Percentiles rank a stretch among this genome's conserved stretches.
Conservation (phyloP, 345 rosid species). For the Rhodomyrtus tomentosa region DNA sequence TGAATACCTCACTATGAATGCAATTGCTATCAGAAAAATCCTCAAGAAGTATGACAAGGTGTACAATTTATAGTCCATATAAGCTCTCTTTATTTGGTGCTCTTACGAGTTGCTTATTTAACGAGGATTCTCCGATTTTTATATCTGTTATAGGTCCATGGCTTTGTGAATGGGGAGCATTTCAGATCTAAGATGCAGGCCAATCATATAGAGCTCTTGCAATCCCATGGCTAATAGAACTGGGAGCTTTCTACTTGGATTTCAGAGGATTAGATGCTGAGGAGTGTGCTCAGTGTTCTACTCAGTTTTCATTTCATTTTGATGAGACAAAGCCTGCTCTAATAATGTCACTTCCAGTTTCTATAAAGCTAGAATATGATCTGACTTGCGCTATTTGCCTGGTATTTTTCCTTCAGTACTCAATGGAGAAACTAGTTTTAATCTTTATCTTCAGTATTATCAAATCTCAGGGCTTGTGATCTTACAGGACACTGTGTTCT, state of each 20-base stretch:
- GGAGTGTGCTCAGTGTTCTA: slow-evolving; percentile 30
- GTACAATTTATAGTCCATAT: neutral
- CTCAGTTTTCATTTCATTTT: slow-evolving; percentile 49
- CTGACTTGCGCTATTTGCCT: slow-evolving; percentile 81
- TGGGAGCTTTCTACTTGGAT: slow-evolving; percentile 84
- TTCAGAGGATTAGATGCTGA: slow-evolving; percentile 33
- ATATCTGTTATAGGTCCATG: slow-evolving; percentile 43
- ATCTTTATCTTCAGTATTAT: neutral
- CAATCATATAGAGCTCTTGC: slow-evolving; percentile 77
- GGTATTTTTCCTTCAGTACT: slow-evolving; percentile 24
- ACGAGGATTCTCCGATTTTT: neutral
- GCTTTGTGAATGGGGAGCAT: slow-evolving; percentile 67
- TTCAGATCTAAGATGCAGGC: slow-evolving; percentile 78
- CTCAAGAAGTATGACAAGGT: slow-evolving; percentile 96
- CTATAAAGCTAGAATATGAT: slow-evolving; percentile 56
- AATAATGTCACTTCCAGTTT: slow-evolving; percentile 49
- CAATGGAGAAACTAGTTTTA: neutral
- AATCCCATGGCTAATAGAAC: slow-evolving; percentile 89
- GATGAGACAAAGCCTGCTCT: slow-evolving; percentile 37
- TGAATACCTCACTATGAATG: slow-evolving; percentile 71
- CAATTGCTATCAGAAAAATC: slow-evolving; percentile 79
- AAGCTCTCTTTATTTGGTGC: neutral
- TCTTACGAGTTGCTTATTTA: neutral
- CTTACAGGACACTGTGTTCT: slow-evolving; percentile 66
- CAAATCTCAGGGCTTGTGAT: neutral